These are phyloP conservation scores for Aquilaria sinensis DNA, from an alignment of 345 rosid species.

Conservation along the genomic window DNA sequence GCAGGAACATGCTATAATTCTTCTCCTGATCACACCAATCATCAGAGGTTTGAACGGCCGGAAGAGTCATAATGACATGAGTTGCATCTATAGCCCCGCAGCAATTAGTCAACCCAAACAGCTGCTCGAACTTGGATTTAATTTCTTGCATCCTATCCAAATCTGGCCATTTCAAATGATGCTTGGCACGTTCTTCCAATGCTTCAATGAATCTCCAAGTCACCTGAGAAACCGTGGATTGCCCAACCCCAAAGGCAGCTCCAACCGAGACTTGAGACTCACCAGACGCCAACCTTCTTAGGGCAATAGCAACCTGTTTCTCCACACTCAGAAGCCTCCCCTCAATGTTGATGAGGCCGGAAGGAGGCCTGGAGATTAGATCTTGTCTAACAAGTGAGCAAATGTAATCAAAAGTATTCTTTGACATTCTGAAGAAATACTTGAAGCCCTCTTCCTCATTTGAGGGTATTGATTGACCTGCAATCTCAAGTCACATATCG, in stretches of 20 bases:
- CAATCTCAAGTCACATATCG: slow-evolving; percentile 11
- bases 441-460: slow-evolving; percentile 87
- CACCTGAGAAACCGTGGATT: slow-evolving; percentile 95
- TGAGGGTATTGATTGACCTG: slow-evolving; percentile 36
- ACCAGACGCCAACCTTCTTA: slow-evolving; percentile 85
- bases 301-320: slow-evolving; percentile 93
- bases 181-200: slow-evolving; percentile 82
- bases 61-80: slow-evolving; percentile 86
- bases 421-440: slow-evolving; percentile 82
- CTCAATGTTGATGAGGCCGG: slow-evolving; percentile 92
- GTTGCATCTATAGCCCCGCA: slow-evolving; percentile 91
- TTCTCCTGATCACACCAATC: slow-evolving; percentile 93
- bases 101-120: slow-evolving; percentile 77
- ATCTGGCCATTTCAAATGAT: slow-evolving; percentile 90
- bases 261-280: slow-evolving; percentile 97
- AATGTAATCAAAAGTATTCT: slow-evolving; percentile 74
- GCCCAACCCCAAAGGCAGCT: slow-evolving; percentile 88
- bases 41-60: slow-evolving; percentile 88
- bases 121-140: slow-evolving; percentile 55
- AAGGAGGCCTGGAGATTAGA: slow-evolving; percentile 89
- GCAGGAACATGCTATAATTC: slow-evolving; percentile 86
- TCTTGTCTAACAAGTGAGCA: slow-evolving; percentile 87
- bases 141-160: slow-evolving; percentile 50
- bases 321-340: slow-evolving; percentile 96
- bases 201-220: slow-evolving; percentile 98